Conservation (phyloP, 202 grass and related monocot genomes). For the Schoenoplectus tabernaemontani region DNA sequence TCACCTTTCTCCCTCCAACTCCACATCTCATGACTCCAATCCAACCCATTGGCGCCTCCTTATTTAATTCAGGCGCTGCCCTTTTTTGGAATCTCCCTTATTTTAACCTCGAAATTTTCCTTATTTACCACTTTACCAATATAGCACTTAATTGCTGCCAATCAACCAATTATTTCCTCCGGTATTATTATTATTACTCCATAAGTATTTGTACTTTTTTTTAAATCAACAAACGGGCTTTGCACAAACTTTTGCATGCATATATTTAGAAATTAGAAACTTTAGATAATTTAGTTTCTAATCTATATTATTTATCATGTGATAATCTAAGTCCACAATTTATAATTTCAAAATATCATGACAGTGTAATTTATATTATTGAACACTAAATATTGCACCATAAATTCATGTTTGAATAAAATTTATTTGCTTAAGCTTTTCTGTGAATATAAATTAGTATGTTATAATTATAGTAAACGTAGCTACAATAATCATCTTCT, state of each 20-base stretch:
- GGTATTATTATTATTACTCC: background rate
- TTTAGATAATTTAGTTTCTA: no score
- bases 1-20: background rate
- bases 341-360: no score
- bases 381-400: no score
- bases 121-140: background rate
- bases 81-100: background rate
- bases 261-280: no score
- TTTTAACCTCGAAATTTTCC: background rate
- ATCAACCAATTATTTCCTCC: background rate
- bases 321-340: no score
- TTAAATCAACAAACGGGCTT: no score
- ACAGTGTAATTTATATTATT: no score
- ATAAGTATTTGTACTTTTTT: no score
- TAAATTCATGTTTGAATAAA: background rate
- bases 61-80: constrained; percentile 11
- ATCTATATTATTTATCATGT: no score
- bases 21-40: no score
- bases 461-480: background rate
- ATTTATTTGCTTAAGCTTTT: background rate
- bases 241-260: no score
- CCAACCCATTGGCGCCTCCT: constrained; percentile 14
- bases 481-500: background rate
- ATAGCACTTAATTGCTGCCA: background rate
- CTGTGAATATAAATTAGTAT: background rate